Evolutionary conservation across 768 basidiomycete genomes (phyloP), one percentile per base, ranked within the genome.

Genomic region (Gymnopilus junonius): DNA sequence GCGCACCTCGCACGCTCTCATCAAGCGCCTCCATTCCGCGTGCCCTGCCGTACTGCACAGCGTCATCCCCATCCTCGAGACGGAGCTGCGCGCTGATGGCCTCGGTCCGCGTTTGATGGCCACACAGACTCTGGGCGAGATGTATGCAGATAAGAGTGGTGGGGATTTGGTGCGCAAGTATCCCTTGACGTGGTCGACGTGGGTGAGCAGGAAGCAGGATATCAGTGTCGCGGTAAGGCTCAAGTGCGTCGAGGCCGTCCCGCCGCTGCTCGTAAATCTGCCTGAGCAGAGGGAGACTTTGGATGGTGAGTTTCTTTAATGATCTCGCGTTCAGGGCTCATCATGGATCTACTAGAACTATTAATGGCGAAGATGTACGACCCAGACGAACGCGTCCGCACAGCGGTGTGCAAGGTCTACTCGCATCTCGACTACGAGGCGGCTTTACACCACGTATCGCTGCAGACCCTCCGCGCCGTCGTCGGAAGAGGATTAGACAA

Each of bases 41-140:
- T 95, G 91, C 74, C 94, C 97, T 0, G 79, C 85, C 8, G 80
- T 98, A 12, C 80, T 99, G 1, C 88, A 93, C 70, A 94, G 92
- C 73, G 95, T 98, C 51, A 89, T 99, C 25, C 96, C 97, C 0
- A 92, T 95, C 60, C 85, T 99, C 17, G 95, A 97, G 72, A 92
- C 95, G 66, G 94, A 97, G 70, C 81, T 98, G 4, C 86, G 87
- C 23, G 88, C 90, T 3, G 92, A 94, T 66, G 86, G 92, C 37
- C 70, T 87, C 2, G 81, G 83, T 31, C 79, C 95, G 3, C 85
- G 97, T 35, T 69, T 87, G 15, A 85, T 97, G 65, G 93, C 91
- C n/a, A 95, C 95, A 0, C 87, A 92, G 67, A 90, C 88, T 0
- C 83, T 99, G 1, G 97, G 95, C 0, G 88, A 90, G 64, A 97